Evolutionary conservation across 306 rosid genomes (phyloP).

Genomic region (Delonix regia): DNA sequence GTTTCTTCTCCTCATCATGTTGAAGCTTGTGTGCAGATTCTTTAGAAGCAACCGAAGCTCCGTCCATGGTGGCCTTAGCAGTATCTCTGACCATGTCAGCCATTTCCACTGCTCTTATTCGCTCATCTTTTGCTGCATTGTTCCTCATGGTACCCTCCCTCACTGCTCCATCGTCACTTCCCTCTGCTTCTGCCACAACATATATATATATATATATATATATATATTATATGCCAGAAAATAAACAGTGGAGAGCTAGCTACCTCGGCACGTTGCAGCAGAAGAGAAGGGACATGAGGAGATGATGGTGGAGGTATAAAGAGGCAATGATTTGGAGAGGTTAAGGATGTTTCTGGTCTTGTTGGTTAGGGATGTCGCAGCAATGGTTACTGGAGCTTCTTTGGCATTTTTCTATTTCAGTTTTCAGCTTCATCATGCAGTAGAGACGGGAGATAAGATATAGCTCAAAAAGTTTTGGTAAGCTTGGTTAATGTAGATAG

Average conservation of each 20-base stretch:
- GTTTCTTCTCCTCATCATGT: neutral
- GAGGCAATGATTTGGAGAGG: conserved; percentile 14
- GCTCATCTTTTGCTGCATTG: conserved; percentile 31
- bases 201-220: too few species aligned
- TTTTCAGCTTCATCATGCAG: too few species aligned
- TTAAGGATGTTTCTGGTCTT: conserved; percentile 10
- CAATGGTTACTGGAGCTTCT: neutral
- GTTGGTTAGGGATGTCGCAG: conserved; percentile 27
- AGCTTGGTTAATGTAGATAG: neutral
- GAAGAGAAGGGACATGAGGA: conserved; percentile 32
- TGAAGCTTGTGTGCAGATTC: conserved; percentile 28
- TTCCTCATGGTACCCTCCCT: neutral
- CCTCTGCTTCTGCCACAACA: conserved; percentile 27
- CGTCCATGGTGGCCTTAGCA: conserved; percentile 44
- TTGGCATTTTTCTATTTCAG: neutral
- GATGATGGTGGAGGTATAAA: neutral
- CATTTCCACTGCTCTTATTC: conserved; percentile 33
- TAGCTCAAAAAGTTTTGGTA: too few species aligned
- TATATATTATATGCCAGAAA: too few species aligned
- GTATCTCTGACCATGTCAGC: conserved; percentile 37
- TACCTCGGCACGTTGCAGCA: conserved; percentile 44
- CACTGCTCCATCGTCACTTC: neutral
- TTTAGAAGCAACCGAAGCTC: conserved; percentile 41
- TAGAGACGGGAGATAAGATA: neutral
- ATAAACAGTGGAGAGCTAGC: neutral